Percentiles rank a stretch among this genome's conserved stretches.
Conservation (phyloP, 2,329 filamentous ascomycete species). For the Coniochaeta hoffmannii region DNA sequence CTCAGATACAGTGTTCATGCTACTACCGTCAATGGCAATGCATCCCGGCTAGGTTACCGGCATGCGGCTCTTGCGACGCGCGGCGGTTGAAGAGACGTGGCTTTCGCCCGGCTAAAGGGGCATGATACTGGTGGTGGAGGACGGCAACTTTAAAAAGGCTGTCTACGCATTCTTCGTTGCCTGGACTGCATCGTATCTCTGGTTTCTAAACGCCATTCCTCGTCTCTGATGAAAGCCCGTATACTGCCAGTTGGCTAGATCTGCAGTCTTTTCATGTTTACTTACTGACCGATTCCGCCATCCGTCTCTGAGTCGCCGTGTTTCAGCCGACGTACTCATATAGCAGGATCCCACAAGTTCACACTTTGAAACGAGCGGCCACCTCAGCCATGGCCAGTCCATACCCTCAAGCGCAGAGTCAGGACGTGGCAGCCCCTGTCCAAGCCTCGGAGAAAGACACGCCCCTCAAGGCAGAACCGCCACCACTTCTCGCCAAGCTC, state of each 20-base stretch:
- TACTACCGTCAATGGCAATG: background rate
- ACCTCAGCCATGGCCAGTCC: background rate
- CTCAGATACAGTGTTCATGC: background rate
- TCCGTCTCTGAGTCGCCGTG: no score
- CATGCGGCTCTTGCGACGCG: background rate
- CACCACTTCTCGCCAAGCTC: slow-evolving; percentile 15
- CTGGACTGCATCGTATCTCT: background rate
- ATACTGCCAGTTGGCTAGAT: background rate
- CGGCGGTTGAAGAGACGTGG: background rate
- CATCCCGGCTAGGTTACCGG: background rate
- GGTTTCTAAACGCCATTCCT: background rate
- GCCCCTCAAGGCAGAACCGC: slow-evolving; percentile 6
- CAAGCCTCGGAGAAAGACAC: background rate
- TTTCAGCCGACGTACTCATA: background rate
- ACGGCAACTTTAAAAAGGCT: background rate
- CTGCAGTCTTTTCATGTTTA: background rate
- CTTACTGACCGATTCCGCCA: background rate
- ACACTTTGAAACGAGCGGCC: background rate
- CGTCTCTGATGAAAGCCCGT: background rate
- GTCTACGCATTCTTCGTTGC: background rate
- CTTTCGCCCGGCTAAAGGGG: background rate
- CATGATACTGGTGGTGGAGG: background rate
- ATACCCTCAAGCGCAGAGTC: background rate
- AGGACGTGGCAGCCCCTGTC: background rate
- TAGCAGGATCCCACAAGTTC: background rate